These are phyloP conservation scores for Candida khao-thaluensis DNA, from an alignment of 805 yeast species.

Conservation along the genomic window DNA sequence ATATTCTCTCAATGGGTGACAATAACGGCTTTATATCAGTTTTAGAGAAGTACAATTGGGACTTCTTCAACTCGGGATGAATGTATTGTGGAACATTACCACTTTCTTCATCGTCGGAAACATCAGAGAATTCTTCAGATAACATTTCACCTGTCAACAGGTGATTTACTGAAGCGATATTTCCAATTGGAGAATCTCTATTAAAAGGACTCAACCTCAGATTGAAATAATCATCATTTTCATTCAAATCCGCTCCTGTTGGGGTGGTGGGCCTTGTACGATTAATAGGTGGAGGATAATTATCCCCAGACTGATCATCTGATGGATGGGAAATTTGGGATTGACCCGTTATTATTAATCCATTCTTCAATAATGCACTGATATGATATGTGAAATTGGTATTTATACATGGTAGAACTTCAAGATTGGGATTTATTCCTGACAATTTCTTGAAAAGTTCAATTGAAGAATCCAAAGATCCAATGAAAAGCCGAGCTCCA, in stretches of 20 bases:
- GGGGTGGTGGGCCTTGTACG: conserved; percentile 27
- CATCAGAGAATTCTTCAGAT: conserved; percentile 17
- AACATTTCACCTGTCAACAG: conserved; percentile 1
- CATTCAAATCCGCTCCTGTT: not conserved
- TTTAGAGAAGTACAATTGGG: conserved; percentile 74
- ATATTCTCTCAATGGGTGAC: conserved; percentile 70
- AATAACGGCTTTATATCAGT: conserved; percentile 57
- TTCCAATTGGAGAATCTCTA: conserved; percentile 7
- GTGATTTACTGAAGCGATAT: conserved; percentile 11
- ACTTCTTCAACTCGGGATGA: conserved; percentile 72
- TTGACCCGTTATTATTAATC: conserved; percentile 80
- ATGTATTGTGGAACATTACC: conserved; percentile 70
- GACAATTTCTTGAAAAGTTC: conserved; percentile 70
- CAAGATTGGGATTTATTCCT: conserved; percentile 49
- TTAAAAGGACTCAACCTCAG: not conserved
- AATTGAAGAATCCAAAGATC: conserved; percentile 80
- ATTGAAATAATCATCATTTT: conserved; percentile 8
- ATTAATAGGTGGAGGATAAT: conserved; percentile 27
- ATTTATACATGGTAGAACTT: conserved; percentile 77
- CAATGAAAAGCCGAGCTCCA: conserved; percentile 78
- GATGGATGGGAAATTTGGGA: conserved; percentile 90
- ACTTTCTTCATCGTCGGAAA: conserved; percentile 42
- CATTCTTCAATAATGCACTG: conserved; percentile 69
- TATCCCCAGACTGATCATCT: conserved; percentile 18
- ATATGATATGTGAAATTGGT: conserved; percentile 86